Conservation (phyloP, 2,329 filamentous ascomycete genomes). For the Hypomyces perniciosus region DNA sequence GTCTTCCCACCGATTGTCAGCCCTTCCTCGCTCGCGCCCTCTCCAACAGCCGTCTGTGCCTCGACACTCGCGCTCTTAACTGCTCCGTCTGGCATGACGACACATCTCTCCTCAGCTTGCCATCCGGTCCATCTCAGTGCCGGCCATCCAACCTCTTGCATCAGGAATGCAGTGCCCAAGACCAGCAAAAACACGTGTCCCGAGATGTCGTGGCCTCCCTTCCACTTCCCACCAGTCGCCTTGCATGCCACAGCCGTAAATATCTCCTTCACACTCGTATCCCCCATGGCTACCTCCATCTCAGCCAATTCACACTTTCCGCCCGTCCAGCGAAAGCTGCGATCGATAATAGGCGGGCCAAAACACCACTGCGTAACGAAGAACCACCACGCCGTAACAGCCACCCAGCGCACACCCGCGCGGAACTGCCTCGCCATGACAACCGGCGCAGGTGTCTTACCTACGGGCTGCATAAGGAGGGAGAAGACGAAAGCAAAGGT, state of each 20-base stretch:
- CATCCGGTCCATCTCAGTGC: slow-evolving; percentile 37
- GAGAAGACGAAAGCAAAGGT: slow-evolving; percentile 68
- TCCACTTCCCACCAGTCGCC: slow-evolving; percentile 75
- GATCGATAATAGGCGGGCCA: slow-evolving; percentile 82
- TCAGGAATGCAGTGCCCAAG: slow-evolving; percentile 71
- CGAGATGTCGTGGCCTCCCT: slow-evolving; percentile 91
- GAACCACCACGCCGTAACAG: slow-evolving; percentile 75
- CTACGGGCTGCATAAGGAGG: slow-evolving; percentile 58
- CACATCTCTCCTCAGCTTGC: slow-evolving; percentile 54
- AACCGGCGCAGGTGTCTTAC: slow-evolving; percentile 25
- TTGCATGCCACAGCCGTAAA: slow-evolving; percentile 78
- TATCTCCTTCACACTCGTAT: slow-evolving; percentile 42
- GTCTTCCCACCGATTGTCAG: slow-evolving; percentile 49
- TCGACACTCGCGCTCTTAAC: slow-evolving; percentile 54
- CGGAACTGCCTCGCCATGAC: slow-evolving; percentile 38
- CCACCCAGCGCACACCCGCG: slow-evolving; percentile 60
- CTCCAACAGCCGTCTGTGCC: slow-evolving; percentile 21
- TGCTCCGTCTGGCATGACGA: slow-evolving; percentile 62
- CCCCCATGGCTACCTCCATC: slow-evolving; percentile 40
- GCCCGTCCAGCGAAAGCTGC: slow-evolving; percentile 81
- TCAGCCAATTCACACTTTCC: slow-evolving; percentile 67
- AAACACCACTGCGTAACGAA: slow-evolving; percentile 96
- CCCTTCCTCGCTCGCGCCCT: slow-evolving; percentile 19
- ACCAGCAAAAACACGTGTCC: slow-evolving; percentile 93
- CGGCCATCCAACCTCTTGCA: slow-evolving; percentile 69